These are phyloP conservation scores for Torrubiella hemipterigena DNA, from an alignment of 2,329 filamentous ascomycete genomes.

Conservation along the genomic window DNA sequence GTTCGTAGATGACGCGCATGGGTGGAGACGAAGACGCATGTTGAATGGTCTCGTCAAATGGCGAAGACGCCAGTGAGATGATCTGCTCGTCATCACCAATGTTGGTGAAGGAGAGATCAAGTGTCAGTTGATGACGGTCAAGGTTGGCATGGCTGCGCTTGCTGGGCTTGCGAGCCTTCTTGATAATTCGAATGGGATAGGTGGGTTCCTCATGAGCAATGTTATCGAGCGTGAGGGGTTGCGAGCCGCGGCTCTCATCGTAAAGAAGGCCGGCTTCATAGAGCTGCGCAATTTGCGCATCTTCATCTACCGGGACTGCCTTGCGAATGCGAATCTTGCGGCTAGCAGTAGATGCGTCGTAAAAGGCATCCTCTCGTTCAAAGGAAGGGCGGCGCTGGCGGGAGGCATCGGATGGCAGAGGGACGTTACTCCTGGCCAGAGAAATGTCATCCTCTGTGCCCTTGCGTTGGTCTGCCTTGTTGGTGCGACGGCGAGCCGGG, in stretches of 20 bases:
- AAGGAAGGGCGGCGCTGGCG: constrained; percentile 26
- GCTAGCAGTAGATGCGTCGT: constrained; percentile 25
- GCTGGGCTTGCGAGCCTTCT: constrained; percentile 16
- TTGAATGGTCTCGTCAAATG: constrained; percentile 10
- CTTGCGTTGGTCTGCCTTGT: not conserved
- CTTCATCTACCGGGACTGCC: constrained; percentile 13
- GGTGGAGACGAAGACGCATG: constrained; percentile 14
- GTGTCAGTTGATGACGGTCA: constrained; percentile 17
- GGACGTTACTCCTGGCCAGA: constrained; percentile 20
- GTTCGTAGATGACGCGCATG: constrained; percentile 27
- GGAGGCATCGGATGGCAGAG: constrained; percentile 23
- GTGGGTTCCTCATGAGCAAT: constrained; percentile 24
- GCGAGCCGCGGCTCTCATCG: constrained; percentile 22
- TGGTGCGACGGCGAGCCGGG: constrained; percentile 1
- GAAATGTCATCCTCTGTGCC: constrained; percentile 19
- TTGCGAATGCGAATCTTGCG: constrained; percentile 14
- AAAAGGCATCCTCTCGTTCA: constrained; percentile 34
- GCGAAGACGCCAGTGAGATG: constrained; percentile 18
- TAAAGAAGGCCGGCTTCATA: constrained; percentile 33
- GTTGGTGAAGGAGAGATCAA: constrained; percentile 30
- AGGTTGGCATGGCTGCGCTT: constrained; percentile 11
- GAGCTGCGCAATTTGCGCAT: constrained; percentile 25
- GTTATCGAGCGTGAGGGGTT: constrained; percentile 16
- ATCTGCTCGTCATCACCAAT: constrained; percentile 27
- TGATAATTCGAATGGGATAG: constrained; percentile 24